phyloP scores from a whole-genome alignment of 2,329 filamentous ascomycete species.

The Phialophora chinensis region DNA sequence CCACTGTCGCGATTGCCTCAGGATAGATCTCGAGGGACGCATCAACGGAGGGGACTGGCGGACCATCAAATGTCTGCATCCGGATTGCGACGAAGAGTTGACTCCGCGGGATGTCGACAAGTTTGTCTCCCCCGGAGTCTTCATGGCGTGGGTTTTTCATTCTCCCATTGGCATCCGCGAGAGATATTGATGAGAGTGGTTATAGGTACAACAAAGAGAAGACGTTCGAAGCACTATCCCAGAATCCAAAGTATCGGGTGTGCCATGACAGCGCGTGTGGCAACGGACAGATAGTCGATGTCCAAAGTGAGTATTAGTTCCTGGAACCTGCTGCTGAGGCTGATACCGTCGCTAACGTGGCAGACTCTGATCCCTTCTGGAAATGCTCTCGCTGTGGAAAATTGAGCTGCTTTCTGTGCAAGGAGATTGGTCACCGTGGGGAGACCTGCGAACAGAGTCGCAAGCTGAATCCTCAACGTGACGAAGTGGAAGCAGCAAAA shows the following conservation, averaged over 20 bases:
- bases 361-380: constrained; percentile 1
- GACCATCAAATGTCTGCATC: background rate
- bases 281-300: constrained; percentile 1
- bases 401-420: constrained; percentile 1
- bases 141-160: background rate
- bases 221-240: constrained; percentile 3
- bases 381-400: constrained; percentile 1
- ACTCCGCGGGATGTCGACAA: constrained; percentile 2
- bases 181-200: background rate
- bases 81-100: background rate
- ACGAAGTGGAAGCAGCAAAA: background rate
- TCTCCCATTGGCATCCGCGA: background rate
- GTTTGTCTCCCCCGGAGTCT: background rate
- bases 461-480: constrained; percentile 2
- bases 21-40: background rate
- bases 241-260: background rate
- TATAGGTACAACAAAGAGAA: constrained; percentile 3
- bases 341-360: background rate
- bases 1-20: background rate
- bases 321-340: background rate
- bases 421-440: background rate
- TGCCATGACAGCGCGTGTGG: background rate
- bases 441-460: constrained; percentile 7
- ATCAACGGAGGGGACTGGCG: constrained; percentile 1
- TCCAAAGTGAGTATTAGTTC: background rate